Percentiles rank a stretch among this genome's conserved stretches.
phyloP scores from a whole-genome alignment of 345 rosid genomes.

The Carallia brachiata region DNA sequence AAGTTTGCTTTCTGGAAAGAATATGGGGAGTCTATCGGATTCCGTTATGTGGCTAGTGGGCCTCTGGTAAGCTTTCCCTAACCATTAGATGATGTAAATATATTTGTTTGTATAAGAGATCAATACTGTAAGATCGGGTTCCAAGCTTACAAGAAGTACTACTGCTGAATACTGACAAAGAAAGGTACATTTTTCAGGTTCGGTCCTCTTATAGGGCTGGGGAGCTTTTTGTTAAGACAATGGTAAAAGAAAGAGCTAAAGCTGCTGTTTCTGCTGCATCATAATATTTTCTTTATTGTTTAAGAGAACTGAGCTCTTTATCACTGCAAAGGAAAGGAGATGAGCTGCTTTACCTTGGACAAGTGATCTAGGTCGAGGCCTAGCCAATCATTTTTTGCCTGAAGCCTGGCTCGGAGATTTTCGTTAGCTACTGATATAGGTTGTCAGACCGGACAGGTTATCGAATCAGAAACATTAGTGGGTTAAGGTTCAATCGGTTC shows the following conservation, averaged over 20 bases:
- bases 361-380: no score
- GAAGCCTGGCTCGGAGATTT: no score
- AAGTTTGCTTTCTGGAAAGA: conserved; percentile 92
- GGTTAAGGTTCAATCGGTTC: no score
- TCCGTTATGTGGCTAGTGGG: conserved; percentile 94
- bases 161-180: not conserved
- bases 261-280: conserved; percentile 9
- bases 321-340: no score
- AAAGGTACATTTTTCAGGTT: conserved; percentile 46
- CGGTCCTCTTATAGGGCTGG: conserved; percentile 96
- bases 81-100: not conserved
- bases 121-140: not conserved
- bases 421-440: no score
- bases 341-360: no score
- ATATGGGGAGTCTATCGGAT: conserved; percentile 93
- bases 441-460: no score
- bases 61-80: conserved; percentile 64
- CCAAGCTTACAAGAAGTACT: not conserved
- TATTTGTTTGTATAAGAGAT: not conserved
- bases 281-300: conserved; percentile 3
- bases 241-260: conserved; percentile 68
- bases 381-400: no score
- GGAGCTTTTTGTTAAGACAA: conserved; percentile 88
- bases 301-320: no score
- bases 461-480: no score